Conservation (phyloP, 192 early-diverging fungal species). For the Gamsiella multidivaricata region DNA sequence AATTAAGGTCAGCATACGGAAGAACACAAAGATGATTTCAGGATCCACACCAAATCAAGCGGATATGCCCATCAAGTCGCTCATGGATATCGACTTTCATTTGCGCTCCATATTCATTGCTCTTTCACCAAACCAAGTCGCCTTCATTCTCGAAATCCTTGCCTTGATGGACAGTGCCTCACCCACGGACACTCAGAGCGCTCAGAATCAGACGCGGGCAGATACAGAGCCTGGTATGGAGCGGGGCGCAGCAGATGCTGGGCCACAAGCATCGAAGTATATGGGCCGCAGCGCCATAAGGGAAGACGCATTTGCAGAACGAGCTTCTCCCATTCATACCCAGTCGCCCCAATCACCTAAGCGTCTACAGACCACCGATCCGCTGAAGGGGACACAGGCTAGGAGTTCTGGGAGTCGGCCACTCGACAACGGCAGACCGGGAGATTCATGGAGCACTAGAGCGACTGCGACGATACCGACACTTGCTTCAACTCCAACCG, state of each 20-base stretch:
- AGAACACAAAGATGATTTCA: slow-evolving; percentile 27
- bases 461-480: slow-evolving; percentile 7
- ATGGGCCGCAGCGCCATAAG: neutral
- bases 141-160: slow-evolving; percentile 57
- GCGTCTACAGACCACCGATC: slow-evolving; percentile 3
- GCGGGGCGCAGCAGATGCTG: too few relatives aligned
- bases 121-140: slow-evolving; percentile 57
- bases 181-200: neutral
- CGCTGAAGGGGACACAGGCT: neutral
- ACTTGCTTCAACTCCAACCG: too few relatives aligned
- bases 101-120: slow-evolving; percentile 48
- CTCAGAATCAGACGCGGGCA: too few relatives aligned
- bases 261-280: neutral
- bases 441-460: neutral
- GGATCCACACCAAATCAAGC: slow-evolving; percentile 8
- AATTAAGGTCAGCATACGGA: slow-evolving; percentile 57
- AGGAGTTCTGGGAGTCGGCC: slow-evolving; percentile 25
- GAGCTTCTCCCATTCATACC: neutral
- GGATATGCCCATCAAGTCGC: slow-evolving; percentile 13
- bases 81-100: slow-evolving; percentile 56
- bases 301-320: slow-evolving; percentile 5
- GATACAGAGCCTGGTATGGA: too few relatives aligned
- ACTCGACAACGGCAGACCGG: slow-evolving; percentile 3
- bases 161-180: slow-evolving; percentile 22
- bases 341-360: slow-evolving; percentile 18